These are phyloP conservation scores for Fusarium bactridioides DNA, from an alignment of 2,329 filamentous ascomycete genomes.

Conservation along the genomic window DNA sequence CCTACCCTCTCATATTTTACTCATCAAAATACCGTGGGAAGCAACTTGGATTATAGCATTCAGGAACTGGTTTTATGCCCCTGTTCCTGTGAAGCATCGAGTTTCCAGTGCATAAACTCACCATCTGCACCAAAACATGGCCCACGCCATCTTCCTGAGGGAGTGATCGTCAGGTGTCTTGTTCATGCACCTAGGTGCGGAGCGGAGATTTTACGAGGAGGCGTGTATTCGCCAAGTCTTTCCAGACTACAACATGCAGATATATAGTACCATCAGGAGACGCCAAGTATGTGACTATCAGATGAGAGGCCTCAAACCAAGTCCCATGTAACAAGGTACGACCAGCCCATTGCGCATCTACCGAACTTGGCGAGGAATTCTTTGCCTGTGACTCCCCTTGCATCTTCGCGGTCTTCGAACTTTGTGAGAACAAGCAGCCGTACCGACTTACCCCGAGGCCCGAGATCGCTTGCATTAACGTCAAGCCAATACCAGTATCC, in stretches of 20 bases:
- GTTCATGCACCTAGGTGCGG: constrained; percentile 20
- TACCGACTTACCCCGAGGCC: constrained; percentile 73
- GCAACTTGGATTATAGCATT: background rate
- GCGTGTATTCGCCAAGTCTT: constrained; percentile 3
- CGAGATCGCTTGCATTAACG: constrained; percentile 70
- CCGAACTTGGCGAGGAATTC: constrained; percentile 56
- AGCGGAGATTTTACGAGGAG: constrained; percentile 4
- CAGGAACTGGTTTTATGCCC: background rate
- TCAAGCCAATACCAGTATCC: constrained; percentile 85
- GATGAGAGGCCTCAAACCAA: constrained; percentile 48
- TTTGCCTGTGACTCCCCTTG: constrained; percentile 57
- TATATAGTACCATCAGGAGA: background rate
- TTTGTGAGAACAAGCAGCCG: constrained; percentile 67
- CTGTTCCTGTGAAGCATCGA: background rate
- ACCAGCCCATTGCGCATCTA: constrained; percentile 55
- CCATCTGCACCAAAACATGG: background rate
- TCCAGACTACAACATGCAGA: background rate
- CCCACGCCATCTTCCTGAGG: background rate
- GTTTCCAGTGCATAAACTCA: background rate
- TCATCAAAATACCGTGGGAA: background rate
- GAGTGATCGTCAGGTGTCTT: background rate
- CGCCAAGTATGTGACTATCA: constrained; percentile 13
- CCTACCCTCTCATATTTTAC: background rate
- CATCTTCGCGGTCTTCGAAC: constrained; percentile 57
- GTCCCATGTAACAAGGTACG: constrained; percentile 58